Evolutionary conservation across 371 early-diverging fungal species (phyloP), one percentile per base, ranked within the genome.

Genomic region (Mortierella sp.): DNA sequence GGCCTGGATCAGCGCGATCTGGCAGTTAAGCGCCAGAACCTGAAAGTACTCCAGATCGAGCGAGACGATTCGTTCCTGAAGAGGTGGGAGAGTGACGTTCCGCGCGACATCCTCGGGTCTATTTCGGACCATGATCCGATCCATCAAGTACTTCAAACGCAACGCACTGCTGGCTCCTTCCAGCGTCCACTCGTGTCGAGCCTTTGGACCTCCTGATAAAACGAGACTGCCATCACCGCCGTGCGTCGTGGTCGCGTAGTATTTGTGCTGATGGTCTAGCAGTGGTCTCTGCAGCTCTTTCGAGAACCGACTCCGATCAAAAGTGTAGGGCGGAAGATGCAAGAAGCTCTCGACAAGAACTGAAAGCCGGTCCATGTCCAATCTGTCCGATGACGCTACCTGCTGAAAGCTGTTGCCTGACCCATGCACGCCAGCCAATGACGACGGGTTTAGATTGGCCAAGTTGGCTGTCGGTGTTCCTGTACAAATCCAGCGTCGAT

Each of bases 401-500:
- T 75, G 56, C 10, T 68, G 68, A 24, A 10, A 11, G 24, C 38
- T 68, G 41, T 5, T 46, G 16, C 48, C 24, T 24, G 21, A 27
- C 35, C 70, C 68, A 43, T 27, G 70, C 3, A 18, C 16, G 21
- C 68, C 41, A 38, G 24, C 10, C 29, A n/a, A 65, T 43, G 63
- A 38, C 24, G 32, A 12, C 7, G 73, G 60, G 18, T 77, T 77
- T 10, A 92, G 87, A 54, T 92, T 91, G 2, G 90, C 90, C 38
- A 93, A 84, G 75, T 93, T 92, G 49, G 89, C 90, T 0, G 94
- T 94, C 8, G 94, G 93, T 18, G 93, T 94, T 49, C 95, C 94
- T 0, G 95, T 95, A 85, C 95, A 94, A 2, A 94, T 89, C 96
- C 96, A 96, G 35, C 91, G 89, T n/a, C 92, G 89, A 56, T 94